Percentiles rank a stretch among this genome's conserved stretches.
Conservation (phyloP, 1,284 basidiomycete species). For the Rhodotorula sp. region DNA sequence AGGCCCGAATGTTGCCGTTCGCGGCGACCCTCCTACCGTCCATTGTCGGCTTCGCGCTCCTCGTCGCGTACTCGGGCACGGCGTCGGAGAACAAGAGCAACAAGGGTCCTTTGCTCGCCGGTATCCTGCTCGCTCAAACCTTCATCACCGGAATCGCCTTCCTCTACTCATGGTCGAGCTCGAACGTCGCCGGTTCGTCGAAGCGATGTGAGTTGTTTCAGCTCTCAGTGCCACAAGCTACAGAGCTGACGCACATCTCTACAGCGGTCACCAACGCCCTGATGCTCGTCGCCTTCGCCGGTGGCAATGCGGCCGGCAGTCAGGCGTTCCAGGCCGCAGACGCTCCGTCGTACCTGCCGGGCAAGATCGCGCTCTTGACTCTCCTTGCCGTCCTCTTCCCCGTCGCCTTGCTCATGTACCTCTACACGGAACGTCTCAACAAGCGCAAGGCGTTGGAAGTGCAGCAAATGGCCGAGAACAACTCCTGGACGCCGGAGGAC, state of each 20-base stretch:
- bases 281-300: constrained; percentile 60
- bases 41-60: constrained; percentile 60
- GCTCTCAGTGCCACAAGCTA: neutral
- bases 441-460: constrained; percentile 54
- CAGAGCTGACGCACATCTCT: constrained; percentile 38
- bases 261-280: constrained; percentile 57
- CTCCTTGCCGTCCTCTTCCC: constrained; percentile 58
- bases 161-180: constrained; percentile 65
- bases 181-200: constrained; percentile 65
- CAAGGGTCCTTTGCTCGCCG: constrained; percentile 62
- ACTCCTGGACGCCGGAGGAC: constrained; percentile 61
- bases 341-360: constrained; percentile 18
- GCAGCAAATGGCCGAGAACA: constrained; percentile 54
- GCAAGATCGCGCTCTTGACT: constrained; percentile 53
- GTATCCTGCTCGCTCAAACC: constrained; percentile 56
- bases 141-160: constrained; percentile 60
- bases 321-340: constrained; percentile 20
- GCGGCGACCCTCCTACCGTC: constrained; percentile 49
- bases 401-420: constrained; percentile 57
- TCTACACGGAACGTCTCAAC: constrained; percentile 60
- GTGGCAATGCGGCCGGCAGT: constrained; percentile 55
- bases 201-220: constrained; percentile 52
- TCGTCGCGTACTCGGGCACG: constrained; percentile 60
- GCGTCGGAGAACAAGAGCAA: constrained; percentile 42
- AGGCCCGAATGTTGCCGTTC: constrained; percentile 19